Conservation (phyloP, 139 green algal species). For the Auxenochlorella pyrenoidosa region DNA sequence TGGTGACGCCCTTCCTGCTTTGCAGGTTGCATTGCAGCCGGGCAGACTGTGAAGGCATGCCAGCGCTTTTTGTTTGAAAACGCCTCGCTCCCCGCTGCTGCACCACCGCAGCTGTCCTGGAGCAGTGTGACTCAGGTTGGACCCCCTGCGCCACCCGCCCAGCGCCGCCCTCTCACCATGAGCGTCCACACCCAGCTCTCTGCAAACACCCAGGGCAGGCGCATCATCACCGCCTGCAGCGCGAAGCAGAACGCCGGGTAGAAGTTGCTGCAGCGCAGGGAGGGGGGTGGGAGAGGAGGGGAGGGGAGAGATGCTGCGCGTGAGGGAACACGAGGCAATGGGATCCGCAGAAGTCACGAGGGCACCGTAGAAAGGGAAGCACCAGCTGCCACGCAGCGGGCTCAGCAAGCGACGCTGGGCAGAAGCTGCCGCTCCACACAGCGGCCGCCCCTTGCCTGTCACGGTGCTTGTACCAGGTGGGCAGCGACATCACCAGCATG, state of each 20-base stretch:
- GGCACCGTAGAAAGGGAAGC: no score
- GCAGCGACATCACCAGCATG: slow-evolving; percentile 24
- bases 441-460: not conserved
- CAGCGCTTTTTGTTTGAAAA: no score
- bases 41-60: not conserved
- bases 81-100: no score
- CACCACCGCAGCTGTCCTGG: no score
- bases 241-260: slow-evolving; percentile 53
- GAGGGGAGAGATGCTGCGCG: no score
- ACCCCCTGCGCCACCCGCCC: no score
- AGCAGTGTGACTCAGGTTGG: no score
- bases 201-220: slow-evolving; percentile 52
- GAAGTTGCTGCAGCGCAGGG: not conserved
- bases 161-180: slow-evolving; percentile 20
- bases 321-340: not conserved
- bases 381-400: no score
- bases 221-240: slow-evolving; percentile 55
- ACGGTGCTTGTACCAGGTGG: slow-evolving; percentile 69
- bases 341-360: not conserved
- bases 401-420: no score
- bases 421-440: not conserved
- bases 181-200: slow-evolving; percentile 44
- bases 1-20: no score
- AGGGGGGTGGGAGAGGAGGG: slow-evolving; percentile 38
- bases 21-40: no score